Percentiles rank a stretch among this genome's conserved stretches.
These are phyloP conservation scores for Hygrophorus pudorinus DNA, from an alignment of 768 basidiomycete species.

Conservation along the genomic window DNA sequence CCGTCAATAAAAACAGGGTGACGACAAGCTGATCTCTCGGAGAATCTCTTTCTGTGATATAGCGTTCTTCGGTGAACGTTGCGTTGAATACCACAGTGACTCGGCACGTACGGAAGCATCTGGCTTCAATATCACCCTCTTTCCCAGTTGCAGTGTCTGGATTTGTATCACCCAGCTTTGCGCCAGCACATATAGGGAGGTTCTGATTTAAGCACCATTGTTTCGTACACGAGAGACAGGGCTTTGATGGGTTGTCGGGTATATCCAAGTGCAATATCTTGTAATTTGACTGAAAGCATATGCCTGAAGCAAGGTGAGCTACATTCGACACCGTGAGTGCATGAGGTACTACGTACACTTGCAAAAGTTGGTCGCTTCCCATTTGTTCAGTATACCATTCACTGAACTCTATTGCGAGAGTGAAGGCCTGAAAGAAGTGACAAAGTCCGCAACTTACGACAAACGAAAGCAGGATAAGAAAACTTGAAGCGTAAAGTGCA, in stretches of 20 bases:
- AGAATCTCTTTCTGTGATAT: conserved; percentile 73
- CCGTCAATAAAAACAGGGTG: conserved; percentile 79
- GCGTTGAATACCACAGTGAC: conserved; percentile 1
- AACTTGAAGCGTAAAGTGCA: conserved; percentile 2
- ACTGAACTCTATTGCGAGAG: conserved; percentile 18
- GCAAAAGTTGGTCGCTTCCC: conserved; percentile 88
- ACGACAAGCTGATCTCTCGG: conserved; percentile 93
- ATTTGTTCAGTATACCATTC: conserved; percentile 48
- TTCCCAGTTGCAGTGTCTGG: conserved; percentile 91
- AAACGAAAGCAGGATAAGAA: conserved; percentile 12
- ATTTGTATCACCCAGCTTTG: conserved; percentile 76
- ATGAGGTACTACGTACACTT: conserved; percentile 48
- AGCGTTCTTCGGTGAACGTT: conserved; percentile 10
- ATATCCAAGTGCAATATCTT: conserved; percentile 73
- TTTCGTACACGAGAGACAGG: conserved; percentile 88
- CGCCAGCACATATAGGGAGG: conserved; percentile 72
- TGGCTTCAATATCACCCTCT: conserved; percentile 91
- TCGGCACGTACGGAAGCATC: conserved; percentile 79
- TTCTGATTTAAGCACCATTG: conserved; percentile 95
- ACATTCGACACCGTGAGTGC: not conserved
- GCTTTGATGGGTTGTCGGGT: conserved; percentile 80
- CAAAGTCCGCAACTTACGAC: conserved; percentile 12
- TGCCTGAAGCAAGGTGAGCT: conserved; percentile 41
- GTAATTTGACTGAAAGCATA: conserved; percentile 84
- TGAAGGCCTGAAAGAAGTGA: not conserved